A percentile compares a stretch with the other conserved stretches of the same genome.
Conservation (phyloP, 1,284 basidiomycete genomes). For the Naganishia liquefaciens region DNA sequence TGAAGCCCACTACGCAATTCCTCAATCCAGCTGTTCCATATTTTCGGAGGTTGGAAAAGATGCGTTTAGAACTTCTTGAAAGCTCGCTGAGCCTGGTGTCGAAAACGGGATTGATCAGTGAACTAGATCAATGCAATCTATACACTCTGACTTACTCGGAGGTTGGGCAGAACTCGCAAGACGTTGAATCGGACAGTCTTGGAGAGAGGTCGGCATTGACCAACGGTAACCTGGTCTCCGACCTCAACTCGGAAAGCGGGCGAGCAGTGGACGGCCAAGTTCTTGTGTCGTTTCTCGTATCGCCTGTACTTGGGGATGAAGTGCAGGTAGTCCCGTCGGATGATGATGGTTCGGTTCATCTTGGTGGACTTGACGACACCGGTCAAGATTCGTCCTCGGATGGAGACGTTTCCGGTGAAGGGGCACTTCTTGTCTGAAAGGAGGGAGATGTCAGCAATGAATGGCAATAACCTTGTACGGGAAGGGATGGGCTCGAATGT, state of each 20-base stretch:
- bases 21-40: slow-evolving; percentile 18
- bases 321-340: slow-evolving; percentile 98
- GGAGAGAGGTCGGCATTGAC: slow-evolving; percentile 98
- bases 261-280: slow-evolving; percentile 93
- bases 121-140: background rate
- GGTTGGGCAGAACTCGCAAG: slow-evolving; percentile 52
- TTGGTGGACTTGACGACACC: slow-evolving; percentile 95
- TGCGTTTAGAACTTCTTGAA: slow-evolving; percentile 85
- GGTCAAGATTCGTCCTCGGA: slow-evolving; percentile 97
- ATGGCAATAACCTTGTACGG: background rate
- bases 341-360: slow-evolving; percentile 98
- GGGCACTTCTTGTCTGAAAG: slow-evolving; percentile 97
- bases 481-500: background rate
- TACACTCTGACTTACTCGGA: background rate
- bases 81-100: slow-evolving; percentile 80
- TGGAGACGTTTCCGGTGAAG: slow-evolving; percentile 92
- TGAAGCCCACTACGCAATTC: slow-evolving; percentile 15
- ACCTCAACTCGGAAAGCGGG: slow-evolving; percentile 96
- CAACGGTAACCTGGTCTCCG: slow-evolving; percentile 94
- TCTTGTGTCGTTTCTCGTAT: slow-evolving; percentile 98
- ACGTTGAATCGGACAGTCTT: slow-evolving; percentile 99
- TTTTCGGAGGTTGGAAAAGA: slow-evolving; percentile 10
- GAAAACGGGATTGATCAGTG: slow-evolving; percentile 57
- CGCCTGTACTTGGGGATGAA: slow-evolving; percentile 98
- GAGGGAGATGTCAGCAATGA: background rate